phyloP scores from a whole-genome alignment of 768 basidiomycete species.

The Lentinula sp. region DNA sequence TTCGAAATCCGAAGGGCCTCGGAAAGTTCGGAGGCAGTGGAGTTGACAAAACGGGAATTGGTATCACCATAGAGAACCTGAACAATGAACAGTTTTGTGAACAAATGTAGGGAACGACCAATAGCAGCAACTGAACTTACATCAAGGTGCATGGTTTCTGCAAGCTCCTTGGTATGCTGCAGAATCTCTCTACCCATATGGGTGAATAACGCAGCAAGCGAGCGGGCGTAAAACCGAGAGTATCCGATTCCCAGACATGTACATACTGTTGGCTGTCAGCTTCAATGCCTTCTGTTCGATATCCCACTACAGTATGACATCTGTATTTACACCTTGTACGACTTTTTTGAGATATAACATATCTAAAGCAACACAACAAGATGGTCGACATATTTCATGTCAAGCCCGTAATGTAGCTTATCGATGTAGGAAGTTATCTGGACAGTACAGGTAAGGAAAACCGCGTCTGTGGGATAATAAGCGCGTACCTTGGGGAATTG shows the following conservation, averaged over 20 bases:
- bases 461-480: constrained; percentile 8
- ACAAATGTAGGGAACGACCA: too few species aligned
- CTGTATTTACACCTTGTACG: constrained; percentile 90
- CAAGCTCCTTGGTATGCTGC: constrained; percentile 87
- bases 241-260: constrained; percentile 96
- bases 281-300: constrained; percentile 97
- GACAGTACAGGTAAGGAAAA: constrained; percentile 10
- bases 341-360: constrained; percentile 76
- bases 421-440: constrained; percentile 84
- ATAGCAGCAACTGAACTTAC: constrained; percentile 38
- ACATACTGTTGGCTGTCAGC: constrained; percentile 99
- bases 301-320: constrained; percentile 61
- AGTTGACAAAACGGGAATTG: constrained; percentile 98
- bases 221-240: constrained; percentile 93
- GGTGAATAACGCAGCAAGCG: constrained; percentile 95
- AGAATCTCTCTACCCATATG: constrained; percentile 97
- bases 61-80: constrained; percentile 99
- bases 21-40: constrained; percentile 81
- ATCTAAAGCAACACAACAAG: constrained; percentile 73
- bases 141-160: constrained; percentile 84
- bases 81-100: neutral
- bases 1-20: constrained; percentile 90
- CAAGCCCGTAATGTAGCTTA: constrained; percentile 94
- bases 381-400: constrained; percentile 81
- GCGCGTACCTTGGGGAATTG: constrained; percentile 82